These are phyloP conservation scores for Penicillium herquei DNA, from an alignment of 495 filamentous ascomycete species.

Conservation along the genomic window DNA sequence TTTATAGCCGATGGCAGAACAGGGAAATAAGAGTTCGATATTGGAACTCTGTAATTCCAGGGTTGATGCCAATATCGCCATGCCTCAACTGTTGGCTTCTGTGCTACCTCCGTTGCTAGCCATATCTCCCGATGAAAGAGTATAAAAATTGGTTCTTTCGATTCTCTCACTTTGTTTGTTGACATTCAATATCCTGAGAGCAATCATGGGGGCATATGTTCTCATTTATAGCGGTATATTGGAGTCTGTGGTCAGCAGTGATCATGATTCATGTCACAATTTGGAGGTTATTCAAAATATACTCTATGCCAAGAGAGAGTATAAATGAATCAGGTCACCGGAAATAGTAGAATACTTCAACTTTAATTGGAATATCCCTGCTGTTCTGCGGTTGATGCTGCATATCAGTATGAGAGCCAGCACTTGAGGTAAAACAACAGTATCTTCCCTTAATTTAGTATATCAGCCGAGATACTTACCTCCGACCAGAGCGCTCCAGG, in stretches of 20 bases:
- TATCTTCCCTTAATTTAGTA: not conserved
- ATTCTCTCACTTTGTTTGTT: not conserved
- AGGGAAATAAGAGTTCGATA: not conserved
- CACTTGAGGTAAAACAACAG: too few relatives aligned
- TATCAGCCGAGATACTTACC: slow-evolving; percentile 3
- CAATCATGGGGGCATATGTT: not conserved
- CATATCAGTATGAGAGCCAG: too few relatives aligned
- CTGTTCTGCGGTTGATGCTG: too few relatives aligned
- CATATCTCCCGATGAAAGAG: slow-evolving; percentile 5
- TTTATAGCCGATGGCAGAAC: not conserved
- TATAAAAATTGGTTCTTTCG: not conserved
- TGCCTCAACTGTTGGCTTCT: not conserved
- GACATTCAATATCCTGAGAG: too few relatives aligned
- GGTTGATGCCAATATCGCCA: not conserved
- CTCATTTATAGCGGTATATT: not conserved
- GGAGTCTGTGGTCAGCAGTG: not conserved
- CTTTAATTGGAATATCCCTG: too few relatives aligned
- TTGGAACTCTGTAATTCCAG: not conserved
- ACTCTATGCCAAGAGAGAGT: not conserved
- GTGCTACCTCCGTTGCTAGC: slow-evolving; percentile 4
- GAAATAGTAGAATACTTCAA: too few relatives aligned
- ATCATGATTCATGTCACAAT: not conserved
- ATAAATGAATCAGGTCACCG: not conserved
- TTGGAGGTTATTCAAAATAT: not conserved
- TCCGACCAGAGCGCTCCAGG: not conserved